Base-by-base conservation (phyloP, 2,329 filamentous ascomycete species). In the Apiospora pterosperma region DNA sequence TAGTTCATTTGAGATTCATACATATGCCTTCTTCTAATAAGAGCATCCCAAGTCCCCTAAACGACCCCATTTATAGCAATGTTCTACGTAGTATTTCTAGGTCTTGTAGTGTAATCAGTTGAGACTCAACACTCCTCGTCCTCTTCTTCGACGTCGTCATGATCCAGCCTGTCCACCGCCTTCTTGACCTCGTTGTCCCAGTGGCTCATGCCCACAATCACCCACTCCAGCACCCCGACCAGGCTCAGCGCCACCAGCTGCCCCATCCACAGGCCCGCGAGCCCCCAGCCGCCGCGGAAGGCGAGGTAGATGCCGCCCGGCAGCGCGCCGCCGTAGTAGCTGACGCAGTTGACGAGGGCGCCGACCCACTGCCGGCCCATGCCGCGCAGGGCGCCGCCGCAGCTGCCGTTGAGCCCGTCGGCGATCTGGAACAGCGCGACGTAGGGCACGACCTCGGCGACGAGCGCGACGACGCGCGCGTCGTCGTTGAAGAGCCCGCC, bases 351-450 rank as follows among this genome's bases (percentile, higher is more conserved):
- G 62, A 96, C 92, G 1, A 88, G 79, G 1, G 92, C 93, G 16
- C 93, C 93, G 61, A 96, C 85, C 82, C 94, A 93, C 76, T 97
- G 93, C 63, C 91, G 81, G 2, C 93, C 93, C 92, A 95, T 96
- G 0, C 93, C 93, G 68, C 93, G 80, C 16, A 97, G 78, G 23
- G 88, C 88, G 1, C 93, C 93, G 1, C 93, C 93, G 73, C 93
- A 97, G 66, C 88, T 91, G 1, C 93, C 92, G 71, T 96, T 96
- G 38, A 97, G 79, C 0, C 93, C 93, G 74, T 97, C 93, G 0
- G 93, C 92, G 66, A 97, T 94, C 79, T 97, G 93, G 77, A 97
- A 97, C 2, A 97, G 81, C 0, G 93, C 93, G 1, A 97, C 93
- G 71, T 89, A 95, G 0, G 93, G 93, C 82, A 97, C 89, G 31